Conservation (phyloP, 257 asterid genomes). For the Prunella vulgaris region DNA sequence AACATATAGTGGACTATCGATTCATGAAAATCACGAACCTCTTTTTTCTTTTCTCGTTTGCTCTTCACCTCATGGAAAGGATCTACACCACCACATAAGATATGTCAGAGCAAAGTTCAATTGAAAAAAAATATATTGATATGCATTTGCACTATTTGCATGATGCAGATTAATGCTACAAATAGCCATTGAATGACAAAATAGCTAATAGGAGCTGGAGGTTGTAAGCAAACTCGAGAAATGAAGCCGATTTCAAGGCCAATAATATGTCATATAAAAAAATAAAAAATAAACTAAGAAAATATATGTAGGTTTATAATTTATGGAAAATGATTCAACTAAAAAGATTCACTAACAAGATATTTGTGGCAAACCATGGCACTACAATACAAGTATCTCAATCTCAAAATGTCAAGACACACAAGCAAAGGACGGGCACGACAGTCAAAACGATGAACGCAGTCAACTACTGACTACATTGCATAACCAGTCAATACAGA, state of each 20-base stretch:
- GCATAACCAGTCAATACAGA: neutral
- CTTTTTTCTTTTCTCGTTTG: constrained; percentile 89
- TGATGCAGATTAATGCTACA: too few relatives aligned
- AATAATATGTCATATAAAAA: neutral
- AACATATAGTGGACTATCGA: too few relatives aligned
- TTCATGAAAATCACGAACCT: too few relatives aligned
- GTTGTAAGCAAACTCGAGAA: neutral
- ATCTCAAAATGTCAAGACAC: neutral
- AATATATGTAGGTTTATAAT: neutral
- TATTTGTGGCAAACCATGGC: neutral
- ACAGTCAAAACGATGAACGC: neutral
- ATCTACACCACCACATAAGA: constrained; percentile 39
- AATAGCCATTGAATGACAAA: too few relatives aligned
- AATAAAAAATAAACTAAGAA: too few relatives aligned
- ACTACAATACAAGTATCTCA: neutral
- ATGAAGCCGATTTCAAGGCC: neutral
- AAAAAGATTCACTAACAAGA: neutral
- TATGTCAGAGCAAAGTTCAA: constrained; percentile 26
- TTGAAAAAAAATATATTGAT: constrained; percentile 7
- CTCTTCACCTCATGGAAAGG: constrained; percentile 82
- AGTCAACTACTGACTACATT: neutral
- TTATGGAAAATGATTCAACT: neutral
- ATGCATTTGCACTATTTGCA: neutral
- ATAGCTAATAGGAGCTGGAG: constrained; percentile 6
- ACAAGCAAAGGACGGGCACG: neutral